Evolutionary conservation across 352 stramenopile species (phyloP).

Genomic region (Globisporangium canariense): DNA sequence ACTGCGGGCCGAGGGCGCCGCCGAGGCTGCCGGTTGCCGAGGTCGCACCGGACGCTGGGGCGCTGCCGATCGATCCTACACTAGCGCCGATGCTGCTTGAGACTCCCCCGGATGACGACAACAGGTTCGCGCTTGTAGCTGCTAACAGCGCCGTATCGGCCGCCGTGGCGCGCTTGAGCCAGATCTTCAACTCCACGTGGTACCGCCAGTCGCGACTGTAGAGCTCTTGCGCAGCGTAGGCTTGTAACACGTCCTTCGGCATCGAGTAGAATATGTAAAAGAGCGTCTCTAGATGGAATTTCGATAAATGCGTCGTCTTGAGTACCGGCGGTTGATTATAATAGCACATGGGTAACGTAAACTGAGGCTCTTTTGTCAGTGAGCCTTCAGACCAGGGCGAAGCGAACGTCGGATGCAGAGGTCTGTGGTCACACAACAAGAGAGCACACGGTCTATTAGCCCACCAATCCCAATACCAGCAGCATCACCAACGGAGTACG

Average conservation of each 20-base stretch:
- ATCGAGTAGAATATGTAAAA: constrained; percentile 99
- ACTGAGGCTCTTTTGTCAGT: constrained; percentile 80
- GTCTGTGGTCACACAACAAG: constrained; percentile 24
- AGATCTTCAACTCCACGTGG: constrained; percentile 96
- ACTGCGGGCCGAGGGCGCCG: constrained; percentile 69
- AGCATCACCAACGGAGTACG: constrained; percentile 17
- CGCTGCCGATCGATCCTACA: constrained; percentile 71
- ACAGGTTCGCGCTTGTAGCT: constrained; percentile 22
- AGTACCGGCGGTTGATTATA: constrained; percentile 95
- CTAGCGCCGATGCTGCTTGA: constrained; percentile 34
- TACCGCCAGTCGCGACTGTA: constrained; percentile 96
- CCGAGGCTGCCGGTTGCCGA: constrained; percentile 10
- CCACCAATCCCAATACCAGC: neutral
- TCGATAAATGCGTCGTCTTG: constrained; percentile 96
- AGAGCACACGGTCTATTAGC: constrained; percentile 2
- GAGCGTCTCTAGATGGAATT: constrained; percentile 98
- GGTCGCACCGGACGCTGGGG: constrained; percentile 22
- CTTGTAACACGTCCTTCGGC: constrained; percentile 96
- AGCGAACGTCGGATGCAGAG: constrained; percentile 77
- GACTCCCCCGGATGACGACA: constrained; percentile 24
- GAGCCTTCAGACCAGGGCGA: constrained; percentile 75
- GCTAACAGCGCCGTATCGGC: constrained; percentile 58
- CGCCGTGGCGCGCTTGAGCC: constrained; percentile 89
- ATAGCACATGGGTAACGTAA: constrained; percentile 82
- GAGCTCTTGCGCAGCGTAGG: constrained; percentile 86